Evolutionary conservation across 73 alveolate genomes (phyloP), one percentile per base, ranked within the genome.

Genomic region (Diophrys sp.): DNA sequence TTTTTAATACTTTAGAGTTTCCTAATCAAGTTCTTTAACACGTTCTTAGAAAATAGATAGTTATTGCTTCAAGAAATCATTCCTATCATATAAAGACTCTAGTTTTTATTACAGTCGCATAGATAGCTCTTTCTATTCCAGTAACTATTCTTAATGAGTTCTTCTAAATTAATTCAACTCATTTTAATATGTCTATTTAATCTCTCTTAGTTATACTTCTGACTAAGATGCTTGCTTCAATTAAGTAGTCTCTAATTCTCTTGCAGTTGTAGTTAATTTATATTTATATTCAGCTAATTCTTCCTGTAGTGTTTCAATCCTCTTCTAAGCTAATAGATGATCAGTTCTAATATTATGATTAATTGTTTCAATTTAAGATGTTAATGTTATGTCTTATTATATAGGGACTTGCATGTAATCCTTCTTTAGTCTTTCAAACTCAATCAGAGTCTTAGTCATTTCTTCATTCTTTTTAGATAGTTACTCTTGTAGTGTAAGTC

Each of bases 21-120:
- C 89, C 14, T 62, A n/a, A n/a, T 80, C 89, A 0, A 80, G 78
- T 34, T 80, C 89, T 29, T 24, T 18, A 1, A 73, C 77, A 54
- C 89, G 44, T 24, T 80, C 71, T 56, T 14, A 27, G 14, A 23
- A 14, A n/a, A 71, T 8, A 23, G n/a, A 23, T 32, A 80, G 14
- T 23, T 55, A 28, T 24, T 71, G 78, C 31, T 34, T 72, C 56
- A 80, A 2, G 44, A 30, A 33, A 18, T 57, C 33, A 56, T 80
- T 80, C 44, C 89, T 66, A 33, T 80, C 89, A 56, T 53, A 1
- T 14, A 73, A 34, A 1, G 78, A 24, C 55, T 80, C 71, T 5
- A 73, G 23, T 31, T 80, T 29, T 1, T 28, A 1, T 14, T 27
- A 70, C 25, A 73, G 57, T 56, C 73, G 71, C 24, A 27, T n/a